phyloP scores from a whole-genome alignment of 2,329 filamentous ascomycete species.

The Colletotrichum musicola region DNA sequence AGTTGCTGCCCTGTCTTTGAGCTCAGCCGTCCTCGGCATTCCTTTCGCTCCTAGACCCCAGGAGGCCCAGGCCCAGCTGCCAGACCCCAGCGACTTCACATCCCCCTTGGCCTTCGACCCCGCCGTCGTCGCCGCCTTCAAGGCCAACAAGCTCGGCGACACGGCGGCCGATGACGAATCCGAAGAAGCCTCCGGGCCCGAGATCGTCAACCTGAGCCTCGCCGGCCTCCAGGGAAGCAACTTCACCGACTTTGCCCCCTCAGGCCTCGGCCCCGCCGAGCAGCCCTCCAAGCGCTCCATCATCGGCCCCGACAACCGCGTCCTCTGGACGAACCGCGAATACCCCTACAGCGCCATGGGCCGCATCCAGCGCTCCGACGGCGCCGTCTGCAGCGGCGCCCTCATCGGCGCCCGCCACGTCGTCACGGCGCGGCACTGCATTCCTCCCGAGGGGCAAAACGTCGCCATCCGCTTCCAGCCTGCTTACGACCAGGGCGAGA shows the following conservation, averaged over 20 bases:
- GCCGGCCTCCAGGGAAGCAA: constrained; percentile 7
- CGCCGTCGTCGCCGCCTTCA: neutral
- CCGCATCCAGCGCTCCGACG: constrained; percentile 41
- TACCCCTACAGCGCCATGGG: constrained; percentile 39
- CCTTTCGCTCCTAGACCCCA: neutral
- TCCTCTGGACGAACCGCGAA: constrained; percentile 27
- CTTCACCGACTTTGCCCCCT: constrained; percentile 18
- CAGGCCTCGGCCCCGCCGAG: neutral
- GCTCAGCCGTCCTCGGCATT: neutral
- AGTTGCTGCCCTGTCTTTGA: neutral
- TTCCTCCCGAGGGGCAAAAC: constrained; percentile 33
- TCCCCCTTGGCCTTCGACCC: constrained; percentile 23
- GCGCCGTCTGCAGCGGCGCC: constrained; percentile 45
- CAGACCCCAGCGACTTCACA: constrained; percentile 8
- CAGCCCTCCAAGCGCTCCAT: constrained; percentile 25
- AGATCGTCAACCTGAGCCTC: constrained; percentile 7
- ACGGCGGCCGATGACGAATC: neutral
- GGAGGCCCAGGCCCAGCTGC: constrained; percentile 1
- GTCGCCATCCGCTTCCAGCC: constrained; percentile 43
- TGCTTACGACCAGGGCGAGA: constrained; percentile 42
- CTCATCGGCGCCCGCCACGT: constrained; percentile 47
- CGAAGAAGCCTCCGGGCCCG: neutral
- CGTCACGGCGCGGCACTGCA: constrained; percentile 45
- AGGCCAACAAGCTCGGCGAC: neutral
- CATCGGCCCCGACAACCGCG: constrained; percentile 26